A percentile compares a stretch with the other conserved stretches of the same genome.
Evolutionary conservation across 805 yeast genomes (phyloP).

Genomic region (Suhomyces sp.): DNA sequence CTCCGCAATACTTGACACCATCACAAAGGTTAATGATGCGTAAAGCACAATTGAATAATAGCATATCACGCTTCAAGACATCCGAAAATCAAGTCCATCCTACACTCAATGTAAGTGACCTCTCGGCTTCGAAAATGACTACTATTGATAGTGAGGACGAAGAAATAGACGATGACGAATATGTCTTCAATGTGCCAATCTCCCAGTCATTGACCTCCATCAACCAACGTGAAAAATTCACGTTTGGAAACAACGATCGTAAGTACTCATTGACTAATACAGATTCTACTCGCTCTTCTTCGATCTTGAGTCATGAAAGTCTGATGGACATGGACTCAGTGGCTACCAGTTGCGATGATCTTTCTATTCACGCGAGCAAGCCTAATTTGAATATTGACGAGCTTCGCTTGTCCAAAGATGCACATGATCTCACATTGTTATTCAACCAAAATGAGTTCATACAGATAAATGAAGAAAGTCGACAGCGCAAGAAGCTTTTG

Average conservation of each 20-base stretch:
- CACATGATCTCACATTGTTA: constrained; percentile 29
- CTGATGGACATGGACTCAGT: constrained; percentile 15
- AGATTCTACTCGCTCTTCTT: constrained; percentile 45
- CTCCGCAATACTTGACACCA: constrained; percentile 29
- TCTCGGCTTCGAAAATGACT: background rate
- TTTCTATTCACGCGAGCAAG: background rate
- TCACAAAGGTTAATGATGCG: constrained; percentile 29
- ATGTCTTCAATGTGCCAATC: constrained; percentile 64
- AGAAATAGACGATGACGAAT: constrained; percentile 49
- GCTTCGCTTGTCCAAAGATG: constrained; percentile 31
- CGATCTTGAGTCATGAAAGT: constrained; percentile 40
- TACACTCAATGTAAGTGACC: background rate
- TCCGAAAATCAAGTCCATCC: constrained; percentile 1
- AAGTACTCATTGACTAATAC: constrained; percentile 25
- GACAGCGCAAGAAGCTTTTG: constrained; percentile 21
- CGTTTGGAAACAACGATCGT: constrained; percentile 20
- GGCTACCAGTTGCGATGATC: constrained; percentile 9
- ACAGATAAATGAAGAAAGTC: constrained; percentile 25
- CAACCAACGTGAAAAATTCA: constrained; percentile 34
- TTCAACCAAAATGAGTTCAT: constrained; percentile 26
- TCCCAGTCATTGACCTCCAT: constrained; percentile 51
- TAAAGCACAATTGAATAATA: constrained; percentile 23
- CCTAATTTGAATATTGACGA: constrained; percentile 12
- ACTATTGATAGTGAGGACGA: constrained; percentile 10
- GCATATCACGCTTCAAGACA: constrained; percentile 21